Base-by-base conservation (phyloP, 1,284 basidiomycete genomes). In the Austroboletus novae-zelandiae region DNA sequence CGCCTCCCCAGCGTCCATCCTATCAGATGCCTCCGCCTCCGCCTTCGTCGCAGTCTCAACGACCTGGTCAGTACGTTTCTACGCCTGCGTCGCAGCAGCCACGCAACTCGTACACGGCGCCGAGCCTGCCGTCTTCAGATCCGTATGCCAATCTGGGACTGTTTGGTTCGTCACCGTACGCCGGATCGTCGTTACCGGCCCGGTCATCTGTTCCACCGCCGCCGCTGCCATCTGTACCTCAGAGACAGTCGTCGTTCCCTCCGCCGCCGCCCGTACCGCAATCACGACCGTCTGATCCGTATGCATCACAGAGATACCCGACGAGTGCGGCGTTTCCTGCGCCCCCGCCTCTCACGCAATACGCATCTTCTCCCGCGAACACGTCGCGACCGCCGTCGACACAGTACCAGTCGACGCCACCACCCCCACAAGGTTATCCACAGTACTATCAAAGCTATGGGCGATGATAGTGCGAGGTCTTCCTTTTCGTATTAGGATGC, bases 81-180 rank as follows among this genome's bases (percentile, higher is more conserved):
- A 75, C 74, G 0, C 72, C 73, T n/a, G 37, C 73, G 10, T 59
- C 69, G 4, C 71, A 71, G 39, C 45, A 64, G 8, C 66, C 70
- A 23, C 73, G 72, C 40, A 61, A 66, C 10, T 57, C 70, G n/a
- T 67, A 73, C 27, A 52, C 54, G 15, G 54, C 58, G 2, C 54
- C 62, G 4, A 62, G 51, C 1, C 58, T 61, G 27, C 66, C 72
- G n/a, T 5, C 37, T 1, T 58, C 70, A 37, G 80, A 84, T 62
- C 81, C 82, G 2, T 85, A 84, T 51, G 79, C 78, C 0, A 71
- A 60, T 45, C 68, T 84, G 1, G 71, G 72, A 4, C 60, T 79
- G 56, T 78, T 83, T 40, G 66, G 66, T 17, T 53, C 57, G n/a
- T 50, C 69, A 25, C 57, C 52, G 3, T 55, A 50, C 9, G 36